Percentiles rank a stretch among this genome's conserved stretches.
phyloP scores from a whole-genome alignment of 1,284 basidiomycete genomes.

The Golubevia pallescens region DNA sequence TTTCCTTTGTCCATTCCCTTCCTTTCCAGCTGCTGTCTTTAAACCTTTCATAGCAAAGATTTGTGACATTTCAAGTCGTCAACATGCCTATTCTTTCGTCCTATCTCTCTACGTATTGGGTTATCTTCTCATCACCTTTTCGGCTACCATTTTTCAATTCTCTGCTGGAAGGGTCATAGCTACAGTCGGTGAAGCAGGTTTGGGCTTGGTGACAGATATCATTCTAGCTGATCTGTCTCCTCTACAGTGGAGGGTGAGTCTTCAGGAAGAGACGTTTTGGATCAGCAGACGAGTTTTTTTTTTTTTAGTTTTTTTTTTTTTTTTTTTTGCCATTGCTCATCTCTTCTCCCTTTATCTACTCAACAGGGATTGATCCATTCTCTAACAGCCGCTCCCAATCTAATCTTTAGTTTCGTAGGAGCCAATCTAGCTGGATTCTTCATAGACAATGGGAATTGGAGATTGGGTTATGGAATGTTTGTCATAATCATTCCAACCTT shows the following conservation, averaged over 20 bases:
- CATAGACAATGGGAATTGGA: too few relatives aligned
- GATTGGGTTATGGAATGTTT: slow-evolving; percentile 21
- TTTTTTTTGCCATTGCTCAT: slow-evolving; percentile 16
- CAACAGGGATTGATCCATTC: slow-evolving; percentile 1
- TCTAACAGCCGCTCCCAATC: too few relatives aligned
- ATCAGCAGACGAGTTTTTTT: too few relatives aligned
- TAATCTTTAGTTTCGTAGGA: too few relatives aligned
- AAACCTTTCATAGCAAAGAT: slow-evolving; percentile 17
- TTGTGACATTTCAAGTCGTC: slow-evolving; percentile 8
- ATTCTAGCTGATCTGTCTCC: slow-evolving; percentile 26
- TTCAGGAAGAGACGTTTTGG: too few relatives aligned
- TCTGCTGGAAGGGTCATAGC: slow-evolving; percentile 17
- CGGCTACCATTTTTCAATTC: slow-evolving; percentile 11
- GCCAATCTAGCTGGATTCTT: too few relatives aligned
- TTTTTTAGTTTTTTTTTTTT: too few relatives aligned
- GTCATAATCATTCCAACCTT: slow-evolving; percentile 27
- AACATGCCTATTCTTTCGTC: not conserved
- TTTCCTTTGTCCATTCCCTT: too few relatives aligned
- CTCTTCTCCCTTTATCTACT: slow-evolving; percentile 18
- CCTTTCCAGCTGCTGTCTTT: slow-evolving; percentile 1
- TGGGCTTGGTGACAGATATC: slow-evolving; percentile 27
- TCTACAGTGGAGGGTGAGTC: slow-evolving; percentile 26
- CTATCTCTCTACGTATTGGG: slow-evolving; percentile 6
- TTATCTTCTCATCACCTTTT: slow-evolving; percentile 1
- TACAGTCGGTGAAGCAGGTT: slow-evolving; percentile 21